Conservation (phyloP, 2,329 filamentous ascomycete species). For the Westerdykella ornata region DNA sequence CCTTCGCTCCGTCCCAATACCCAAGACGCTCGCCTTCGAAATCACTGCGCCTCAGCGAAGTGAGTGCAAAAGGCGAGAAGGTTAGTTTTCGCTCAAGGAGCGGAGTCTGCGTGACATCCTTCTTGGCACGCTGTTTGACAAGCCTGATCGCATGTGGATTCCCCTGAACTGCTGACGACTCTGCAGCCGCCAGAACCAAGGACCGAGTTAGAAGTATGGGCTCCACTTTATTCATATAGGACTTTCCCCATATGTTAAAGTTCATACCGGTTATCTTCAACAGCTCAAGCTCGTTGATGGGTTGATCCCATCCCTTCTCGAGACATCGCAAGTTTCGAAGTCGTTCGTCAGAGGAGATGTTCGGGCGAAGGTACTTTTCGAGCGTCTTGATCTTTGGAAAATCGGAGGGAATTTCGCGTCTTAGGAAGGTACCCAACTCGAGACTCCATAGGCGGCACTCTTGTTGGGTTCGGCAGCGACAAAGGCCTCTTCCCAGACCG, state of each 20-base stretch:
- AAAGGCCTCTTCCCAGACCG: slow-evolving; percentile 27
- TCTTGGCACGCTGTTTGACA: slow-evolving; percentile 21
- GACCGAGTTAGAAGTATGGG: slow-evolving; percentile 33
- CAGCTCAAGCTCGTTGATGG: slow-evolving; percentile 32
- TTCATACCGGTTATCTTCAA: slow-evolving; percentile 27
- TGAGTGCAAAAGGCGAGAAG: slow-evolving; percentile 32
- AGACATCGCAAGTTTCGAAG: slow-evolving; percentile 25
- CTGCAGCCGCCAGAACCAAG: slow-evolving; percentile 6
- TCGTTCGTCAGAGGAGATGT: slow-evolving; percentile 27
- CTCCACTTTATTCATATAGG: slow-evolving; percentile 36
- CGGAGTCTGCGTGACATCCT: slow-evolving; percentile 10
- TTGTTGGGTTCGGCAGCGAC: slow-evolving; percentile 13
- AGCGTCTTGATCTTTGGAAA: slow-evolving; percentile 25
- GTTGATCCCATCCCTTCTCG: slow-evolving; percentile 21
- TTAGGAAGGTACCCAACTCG: slow-evolving; percentile 5
- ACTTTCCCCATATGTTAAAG: slow-evolving; percentile 37
- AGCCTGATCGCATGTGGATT: slow-evolving; percentile 26
- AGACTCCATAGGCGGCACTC: slow-evolving; percentile 25
- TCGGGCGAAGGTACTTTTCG: slow-evolving; percentile 35
- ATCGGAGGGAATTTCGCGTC: slow-evolving; percentile 8
- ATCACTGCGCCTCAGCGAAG: slow-evolving; percentile 21
- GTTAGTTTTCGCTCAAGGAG: slow-evolving; percentile 30
- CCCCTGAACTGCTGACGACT: slow-evolving; percentile 8
- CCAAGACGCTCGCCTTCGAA: slow-evolving; percentile 26
- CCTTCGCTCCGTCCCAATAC: slow-evolving; percentile 14